Percentiles rank a stretch among this genome's conserved stretches.
Evolutionary conservation across 2,329 filamentous ascomycete species (phyloP).

Genomic region (Scytalidium lignicola): DNA sequence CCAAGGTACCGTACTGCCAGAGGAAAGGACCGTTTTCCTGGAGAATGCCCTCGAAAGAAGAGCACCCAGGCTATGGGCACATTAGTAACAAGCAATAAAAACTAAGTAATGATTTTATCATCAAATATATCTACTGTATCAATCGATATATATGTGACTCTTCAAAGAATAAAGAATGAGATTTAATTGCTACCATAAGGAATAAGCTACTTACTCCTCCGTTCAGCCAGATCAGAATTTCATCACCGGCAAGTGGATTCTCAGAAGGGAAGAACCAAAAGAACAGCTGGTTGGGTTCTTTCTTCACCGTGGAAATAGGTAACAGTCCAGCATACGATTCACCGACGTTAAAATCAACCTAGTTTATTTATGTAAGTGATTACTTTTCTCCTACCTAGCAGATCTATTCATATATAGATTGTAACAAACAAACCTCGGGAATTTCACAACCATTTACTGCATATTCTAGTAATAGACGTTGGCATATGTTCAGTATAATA

Average conservation of each 20-base stretch:
- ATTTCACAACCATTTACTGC: constrained; percentile 59
- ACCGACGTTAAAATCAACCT: constrained; percentile 60
- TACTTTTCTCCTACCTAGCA: no score
- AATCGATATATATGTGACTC: neutral
- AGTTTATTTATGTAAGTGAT: no score
- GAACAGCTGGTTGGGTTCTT: constrained; percentile 50
- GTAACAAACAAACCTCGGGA: constrained; percentile 41
- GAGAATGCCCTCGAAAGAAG: constrained; percentile 62
- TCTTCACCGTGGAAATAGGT: constrained; percentile 45
- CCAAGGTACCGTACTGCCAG: constrained; percentile 65
- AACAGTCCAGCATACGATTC: constrained; percentile 61
- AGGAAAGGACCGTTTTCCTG: constrained; percentile 73
- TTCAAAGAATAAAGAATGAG: no score
- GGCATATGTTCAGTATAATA: neutral
- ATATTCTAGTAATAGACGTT: constrained; percentile 41
- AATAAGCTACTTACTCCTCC: constrained; percentile 32
- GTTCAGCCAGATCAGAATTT: constrained; percentile 54
- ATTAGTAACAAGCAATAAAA: constrained; percentile 3
- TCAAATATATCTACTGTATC: no score
- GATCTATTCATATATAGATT: no score
- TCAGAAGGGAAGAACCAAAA: constrained; percentile 64
- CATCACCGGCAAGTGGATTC: constrained; percentile 44
- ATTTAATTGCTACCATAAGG: neutral
- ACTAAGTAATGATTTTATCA: neutral
- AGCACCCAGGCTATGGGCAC: constrained; percentile 45